Base-by-base conservation (phyloP, 176 grass and related monocot species). In the Tillandsia leiboldiana region DNA sequence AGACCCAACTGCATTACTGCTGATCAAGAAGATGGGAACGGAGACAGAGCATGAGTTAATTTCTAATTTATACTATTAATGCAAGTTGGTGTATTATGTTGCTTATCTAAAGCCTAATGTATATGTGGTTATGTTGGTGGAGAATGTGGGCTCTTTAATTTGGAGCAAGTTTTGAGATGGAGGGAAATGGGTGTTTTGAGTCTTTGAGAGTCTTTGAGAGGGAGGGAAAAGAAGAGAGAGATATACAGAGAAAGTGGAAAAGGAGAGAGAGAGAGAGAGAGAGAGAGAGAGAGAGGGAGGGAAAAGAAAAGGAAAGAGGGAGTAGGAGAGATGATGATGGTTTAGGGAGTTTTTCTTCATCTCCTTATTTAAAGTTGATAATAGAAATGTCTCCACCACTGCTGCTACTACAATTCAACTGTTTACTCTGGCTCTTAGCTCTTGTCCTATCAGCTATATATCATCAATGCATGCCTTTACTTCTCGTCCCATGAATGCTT, bases 71-170 rank as follows among this genome's bases (percentile, higher is more conserved):
- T 26, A 48, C 48, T 49, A 77, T 85, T n/a, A 77, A 81, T 70
- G 64, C 77, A 77, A 75, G 69, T 69, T 65, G 26, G 65, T 56
- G 52, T n/a, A 56, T 12, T n/a, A 56, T 42, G 33, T 42, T 42
- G 33, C 7, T 42, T 42, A 42, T 42, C 33, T 42, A 42, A 42
- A 42, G 33, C 33, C 33, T 42, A 42, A 42, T 42, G 33, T 42
- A 42, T 42, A 42, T 42, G 33, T 42, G 7, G 33, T 42, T 42
- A 42, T 33, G 33, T 42, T 42, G 24, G 24, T 24, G 24, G 24
- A 24, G 24, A 24, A 24, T 24, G 24, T 24, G 24, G 24, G 24
- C 24, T 24, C 24, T 24, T 24, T 24, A 24, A 24, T 24, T 24
- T 24, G 33, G 33, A 42, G 33, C 33, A 6, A 42, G 0, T 42